Evolutionary conservation across 495 filamentous ascomycete genomes (phyloP).

Genomic region (Letharia columbiana): DNA sequence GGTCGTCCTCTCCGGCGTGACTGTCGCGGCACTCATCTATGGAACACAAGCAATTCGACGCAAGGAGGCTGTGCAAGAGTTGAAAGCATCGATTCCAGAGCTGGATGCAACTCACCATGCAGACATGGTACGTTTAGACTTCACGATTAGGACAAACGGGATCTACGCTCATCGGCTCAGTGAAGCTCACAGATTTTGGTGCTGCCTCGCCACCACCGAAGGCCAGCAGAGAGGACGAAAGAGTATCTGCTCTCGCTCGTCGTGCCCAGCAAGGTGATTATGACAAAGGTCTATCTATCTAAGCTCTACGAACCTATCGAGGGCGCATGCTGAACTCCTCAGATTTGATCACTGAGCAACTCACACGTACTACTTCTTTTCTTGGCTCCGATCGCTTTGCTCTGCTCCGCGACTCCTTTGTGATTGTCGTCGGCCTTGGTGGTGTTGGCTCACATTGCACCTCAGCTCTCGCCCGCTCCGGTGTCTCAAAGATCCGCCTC

Average conservation of each 20-base stretch:
- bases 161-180: constrained; percentile 31
- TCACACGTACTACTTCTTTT: constrained; percentile 90
- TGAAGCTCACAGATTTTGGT: constrained; percentile 69
- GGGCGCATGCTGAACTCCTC: constrained; percentile 13
- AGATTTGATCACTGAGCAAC: constrained; percentile 91
- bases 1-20: constrained; percentile 64
- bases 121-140: constrained; percentile 30
- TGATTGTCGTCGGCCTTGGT: constrained; percentile 86
- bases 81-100: constrained; percentile 66
- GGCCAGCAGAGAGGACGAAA: constrained; percentile 66
- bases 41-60: constrained; percentile 60
- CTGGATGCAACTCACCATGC: constrained; percentile 40
- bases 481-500: constrained; percentile 75
- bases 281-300: constrained; percentile 57
- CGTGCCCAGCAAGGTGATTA: constrained; percentile 83
- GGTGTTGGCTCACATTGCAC: constrained; percentile 91
- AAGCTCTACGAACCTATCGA: neutral
- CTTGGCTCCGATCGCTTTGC: constrained; percentile 71
- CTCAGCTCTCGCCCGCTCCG: constrained; percentile 79
- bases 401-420: constrained; percentile 69
- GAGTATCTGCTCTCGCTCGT: constrained; percentile 63
- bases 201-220: constrained; percentile 46
- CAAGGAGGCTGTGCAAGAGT: constrained; percentile 51
- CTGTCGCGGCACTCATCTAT: constrained; percentile 63
- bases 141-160: constrained; percentile 4